phyloP scores from a whole-genome alignment of 2,329 filamentous ascomycete species.

The Aspergillus viridinutans region DNA sequence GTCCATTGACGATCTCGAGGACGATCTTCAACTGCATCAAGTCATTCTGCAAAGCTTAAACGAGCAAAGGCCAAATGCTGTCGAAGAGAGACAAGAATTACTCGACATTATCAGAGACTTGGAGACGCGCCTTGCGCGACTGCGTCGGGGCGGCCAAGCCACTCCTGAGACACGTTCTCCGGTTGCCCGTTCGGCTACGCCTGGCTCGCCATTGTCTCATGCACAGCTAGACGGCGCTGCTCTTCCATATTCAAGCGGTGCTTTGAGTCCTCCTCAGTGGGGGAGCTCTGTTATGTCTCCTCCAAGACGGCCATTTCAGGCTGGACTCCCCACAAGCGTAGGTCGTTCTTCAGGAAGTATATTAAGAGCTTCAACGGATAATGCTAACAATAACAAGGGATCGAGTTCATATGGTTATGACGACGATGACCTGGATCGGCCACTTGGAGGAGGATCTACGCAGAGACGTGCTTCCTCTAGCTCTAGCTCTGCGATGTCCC shows the following conservation, averaged over 20 bases:
- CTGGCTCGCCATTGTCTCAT: not conserved
- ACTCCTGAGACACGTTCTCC: slow-evolving; percentile 1
- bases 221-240: slow-evolving; percentile 16
- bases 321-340: not conserved
- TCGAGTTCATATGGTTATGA: not conserved
- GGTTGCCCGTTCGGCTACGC: not conserved
- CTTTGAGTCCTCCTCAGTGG: not conserved
- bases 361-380: not conserved
- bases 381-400: not conserved
- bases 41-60: slow-evolving; percentile 29
- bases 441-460: not conserved
- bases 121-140: slow-evolving; percentile 21
- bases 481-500: not conserved
- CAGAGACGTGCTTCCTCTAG: not conserved
- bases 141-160: slow-evolving; percentile 12
- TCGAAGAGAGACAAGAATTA: slow-evolving; percentile 24
- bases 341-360: not conserved
- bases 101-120: slow-evolving; percentile 20
- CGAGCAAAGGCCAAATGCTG: slow-evolving; percentile 20
- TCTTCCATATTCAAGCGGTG: not conserved
- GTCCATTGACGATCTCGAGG: slow-evolving; percentile 24
- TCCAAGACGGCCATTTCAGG: not conserved
- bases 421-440: not conserved
- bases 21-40: slow-evolving; percentile 30
- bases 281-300: slow-evolving; percentile 7